A percentile compares a stretch with the other conserved stretches of the same genome.
Evolutionary conservation across 345 rosid species (phyloP).

Genomic region (Populus davidiana): DNA sequence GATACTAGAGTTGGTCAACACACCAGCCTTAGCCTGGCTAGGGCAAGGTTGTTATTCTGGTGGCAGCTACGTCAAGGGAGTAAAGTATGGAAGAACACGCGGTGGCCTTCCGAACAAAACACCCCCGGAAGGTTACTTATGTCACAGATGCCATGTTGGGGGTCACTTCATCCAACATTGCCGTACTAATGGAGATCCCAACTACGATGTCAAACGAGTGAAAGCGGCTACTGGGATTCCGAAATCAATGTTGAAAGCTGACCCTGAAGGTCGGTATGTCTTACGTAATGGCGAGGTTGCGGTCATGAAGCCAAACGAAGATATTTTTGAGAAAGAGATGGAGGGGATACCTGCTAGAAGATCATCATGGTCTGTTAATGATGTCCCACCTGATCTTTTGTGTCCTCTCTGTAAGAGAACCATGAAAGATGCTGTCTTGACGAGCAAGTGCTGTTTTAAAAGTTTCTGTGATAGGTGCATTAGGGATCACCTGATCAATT

Average conservation of each 20-base stretch:
- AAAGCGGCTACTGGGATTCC: background rate
- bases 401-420: background rate
- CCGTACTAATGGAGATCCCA: constrained; percentile 3
- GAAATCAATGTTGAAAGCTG: background rate
- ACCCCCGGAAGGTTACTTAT: background rate
- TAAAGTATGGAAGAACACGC: too few species aligned
- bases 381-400: background rate
- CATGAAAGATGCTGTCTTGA: constrained; percentile 13
- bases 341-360: background rate
- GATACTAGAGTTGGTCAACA: too few species aligned
- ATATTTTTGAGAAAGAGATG: background rate
- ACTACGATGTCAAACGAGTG: background rate
- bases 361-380: background rate
- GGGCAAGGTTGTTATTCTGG: background rate
- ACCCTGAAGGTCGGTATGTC: background rate
- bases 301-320: background rate
- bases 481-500: background rate
- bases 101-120: background rate
- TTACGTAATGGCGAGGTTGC: background rate
- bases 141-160: background rate
- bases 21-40: too few species aligned
- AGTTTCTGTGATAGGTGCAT: constrained; percentile 10
- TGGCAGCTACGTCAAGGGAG: background rate
- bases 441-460: constrained; percentile 11
- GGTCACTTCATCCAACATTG: constrained; percentile 8